Conservation (phyloP, 2,329 filamentous ascomycete species). For the Fusarium compactum region DNA sequence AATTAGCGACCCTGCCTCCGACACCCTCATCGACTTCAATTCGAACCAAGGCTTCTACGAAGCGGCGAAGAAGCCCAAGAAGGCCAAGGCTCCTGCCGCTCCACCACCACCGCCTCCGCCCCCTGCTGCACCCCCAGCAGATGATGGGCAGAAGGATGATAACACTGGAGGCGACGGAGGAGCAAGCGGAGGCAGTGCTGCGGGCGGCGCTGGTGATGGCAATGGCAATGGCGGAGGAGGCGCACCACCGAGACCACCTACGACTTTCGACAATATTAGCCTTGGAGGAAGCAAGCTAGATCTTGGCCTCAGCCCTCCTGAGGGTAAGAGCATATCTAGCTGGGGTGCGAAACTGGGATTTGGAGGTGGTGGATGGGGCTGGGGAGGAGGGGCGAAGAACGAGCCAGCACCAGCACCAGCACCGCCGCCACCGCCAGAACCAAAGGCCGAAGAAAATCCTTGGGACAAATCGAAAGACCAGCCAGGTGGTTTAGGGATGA, state of each 20-base stretch:
- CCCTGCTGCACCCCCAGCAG: constrained; percentile 38
- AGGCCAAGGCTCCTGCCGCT: constrained; percentile 51
- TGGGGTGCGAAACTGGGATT: constrained; percentile 71
- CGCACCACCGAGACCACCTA: constrained; percentile 47
- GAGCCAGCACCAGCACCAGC: constrained; percentile 51
- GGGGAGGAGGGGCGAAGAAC: constrained; percentile 20
- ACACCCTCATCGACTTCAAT: constrained; percentile 67
- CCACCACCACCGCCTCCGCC: constrained; percentile 46
- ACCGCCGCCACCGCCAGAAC: constrained; percentile 23
- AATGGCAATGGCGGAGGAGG: constrained; percentile 58
- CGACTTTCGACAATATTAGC: constrained; percentile 69
- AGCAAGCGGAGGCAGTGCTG: constrained; percentile 53
- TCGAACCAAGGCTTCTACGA: constrained; percentile 67
- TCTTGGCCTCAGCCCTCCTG: constrained; percentile 64
- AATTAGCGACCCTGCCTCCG: constrained; percentile 60
- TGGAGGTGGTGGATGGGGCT: constrained; percentile 55
- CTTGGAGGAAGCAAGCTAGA: constrained; percentile 71
- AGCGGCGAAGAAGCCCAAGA: constrained; percentile 66
- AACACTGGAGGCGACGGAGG: constrained; percentile 49
- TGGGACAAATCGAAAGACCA: constrained; percentile 65
- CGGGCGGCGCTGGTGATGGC: constrained; percentile 42
- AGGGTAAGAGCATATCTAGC: constrained; percentile 62
- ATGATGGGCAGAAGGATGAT: constrained; percentile 41
- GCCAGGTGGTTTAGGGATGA: neutral
- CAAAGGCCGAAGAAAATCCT: constrained; percentile 54